Conservation (phyloP, 2,329 filamentous ascomycete species). For the Exophiala sp. region DNA sequence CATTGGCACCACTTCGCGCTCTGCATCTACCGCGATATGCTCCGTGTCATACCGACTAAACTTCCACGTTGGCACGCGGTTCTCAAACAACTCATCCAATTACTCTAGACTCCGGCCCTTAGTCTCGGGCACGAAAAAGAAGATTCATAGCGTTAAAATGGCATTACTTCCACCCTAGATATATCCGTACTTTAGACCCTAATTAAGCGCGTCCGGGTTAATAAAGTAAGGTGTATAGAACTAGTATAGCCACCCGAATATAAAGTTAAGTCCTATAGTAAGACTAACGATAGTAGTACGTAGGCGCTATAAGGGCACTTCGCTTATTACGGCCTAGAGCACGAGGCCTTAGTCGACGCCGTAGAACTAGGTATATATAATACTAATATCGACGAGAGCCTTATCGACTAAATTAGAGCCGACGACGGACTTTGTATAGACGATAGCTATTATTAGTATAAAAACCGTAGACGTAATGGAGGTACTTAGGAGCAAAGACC, state of each 20-base stretch:
- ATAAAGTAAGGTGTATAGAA: slow-evolving; percentile 21
- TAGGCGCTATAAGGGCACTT: slow-evolving; percentile 30
- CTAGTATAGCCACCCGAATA: slow-evolving; percentile 34
- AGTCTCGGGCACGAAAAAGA: slow-evolving; percentile 56
- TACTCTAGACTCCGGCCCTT: slow-evolving; percentile 55
- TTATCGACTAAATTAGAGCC: neutral
- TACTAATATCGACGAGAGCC: neutral
- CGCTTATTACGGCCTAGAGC: neutral
- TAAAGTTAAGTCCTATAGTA: slow-evolving; percentile 33
- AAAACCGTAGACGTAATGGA: neutral
- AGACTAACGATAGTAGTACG: slow-evolving; percentile 35
- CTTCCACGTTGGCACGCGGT: slow-evolving; percentile 16
- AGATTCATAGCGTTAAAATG: slow-evolving; percentile 50
- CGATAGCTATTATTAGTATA: neutral
- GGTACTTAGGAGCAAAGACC: neutral
- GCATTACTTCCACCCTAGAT: slow-evolving; percentile 36
- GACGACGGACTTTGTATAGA: neutral
- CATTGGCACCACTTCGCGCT: neutral
- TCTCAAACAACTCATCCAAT: slow-evolving; percentile 49
- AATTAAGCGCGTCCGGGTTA: neutral
- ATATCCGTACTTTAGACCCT: neutral
- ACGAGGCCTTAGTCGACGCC: neutral
- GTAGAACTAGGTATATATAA: neutral
- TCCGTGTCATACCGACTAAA: neutral
- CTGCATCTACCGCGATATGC: too few relatives aligned